phyloP scores from a whole-genome alignment of 176 grass and related monocot species.

The barley (Hordeum vulgare) region DNA sequence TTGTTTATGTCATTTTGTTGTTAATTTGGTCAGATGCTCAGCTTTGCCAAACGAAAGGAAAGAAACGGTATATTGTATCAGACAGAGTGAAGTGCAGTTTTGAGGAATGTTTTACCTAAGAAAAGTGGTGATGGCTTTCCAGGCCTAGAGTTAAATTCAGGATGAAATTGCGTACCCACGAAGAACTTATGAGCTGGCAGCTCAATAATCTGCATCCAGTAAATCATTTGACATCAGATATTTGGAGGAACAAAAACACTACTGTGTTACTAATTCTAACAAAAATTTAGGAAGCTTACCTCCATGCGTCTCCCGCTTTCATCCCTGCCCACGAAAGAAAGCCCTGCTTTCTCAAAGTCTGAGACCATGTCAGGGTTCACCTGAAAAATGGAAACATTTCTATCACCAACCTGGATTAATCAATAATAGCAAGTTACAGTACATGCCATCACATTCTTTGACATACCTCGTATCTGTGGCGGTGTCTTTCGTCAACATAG shows the following conservation, averaged over 20 bases:
- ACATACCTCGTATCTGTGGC: conserved; percentile 93
- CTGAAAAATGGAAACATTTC: conserved; percentile 24
- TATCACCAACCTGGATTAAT: neutral
- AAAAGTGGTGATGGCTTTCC: conserved; percentile 89
- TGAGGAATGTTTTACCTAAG: conserved; percentile 49
- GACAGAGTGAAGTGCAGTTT: neutral
- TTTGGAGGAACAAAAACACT: neutral
- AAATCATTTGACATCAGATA: neutral
- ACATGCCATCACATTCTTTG: neutral
- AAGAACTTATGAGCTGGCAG: conserved; percentile 70
- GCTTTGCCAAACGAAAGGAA: neutral
- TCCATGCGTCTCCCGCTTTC: conserved; percentile 83
- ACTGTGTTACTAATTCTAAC: neutral
- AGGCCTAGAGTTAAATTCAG: conserved; percentile 90
- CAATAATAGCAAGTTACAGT: neutral
- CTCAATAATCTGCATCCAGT: conserved; percentile 66
- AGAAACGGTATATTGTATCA: neutral
- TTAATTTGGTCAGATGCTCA: neutral
- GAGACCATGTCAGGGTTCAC: conserved; percentile 91
- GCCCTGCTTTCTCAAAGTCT: conserved; percentile 84
- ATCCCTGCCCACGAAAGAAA: conserved; percentile 82
- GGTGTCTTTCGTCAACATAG: conserved; percentile 80
- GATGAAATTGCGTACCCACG: conserved; percentile 85
- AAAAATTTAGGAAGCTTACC: conserved; percentile 16
- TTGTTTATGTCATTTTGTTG: neutral